Percentiles rank a stretch among this genome's conserved stretches.
Conservation (phyloP, 495 filamentous ascomycete species). For the Penicillium pulvis region DNA sequence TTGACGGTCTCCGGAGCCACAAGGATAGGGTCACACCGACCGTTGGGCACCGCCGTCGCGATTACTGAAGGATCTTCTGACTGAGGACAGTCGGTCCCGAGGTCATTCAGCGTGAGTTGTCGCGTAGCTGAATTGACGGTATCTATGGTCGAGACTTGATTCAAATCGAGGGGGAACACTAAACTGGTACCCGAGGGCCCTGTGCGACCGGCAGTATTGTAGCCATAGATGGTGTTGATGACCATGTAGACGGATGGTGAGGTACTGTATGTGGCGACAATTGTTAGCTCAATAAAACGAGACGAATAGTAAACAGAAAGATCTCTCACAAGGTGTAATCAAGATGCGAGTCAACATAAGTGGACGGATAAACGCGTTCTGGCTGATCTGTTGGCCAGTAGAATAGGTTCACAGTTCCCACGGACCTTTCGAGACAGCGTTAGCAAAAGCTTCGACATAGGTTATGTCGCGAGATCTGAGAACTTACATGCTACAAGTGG, state of each 20-base stretch:
- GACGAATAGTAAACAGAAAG: neutral
- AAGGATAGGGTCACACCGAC: conserved; percentile 23
- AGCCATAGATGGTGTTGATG: conserved; percentile 20
- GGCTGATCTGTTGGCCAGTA: conserved; percentile 24
- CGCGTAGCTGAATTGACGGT: conserved; percentile 14
- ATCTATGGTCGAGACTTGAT: conserved; percentile 22
- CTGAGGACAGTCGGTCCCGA: conserved; percentile 25
- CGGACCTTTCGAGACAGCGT: conserved; percentile 16
- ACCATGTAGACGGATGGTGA: conserved; percentile 28
- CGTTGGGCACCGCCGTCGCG: conserved; percentile 16
- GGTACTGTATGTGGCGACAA: conserved; percentile 11
- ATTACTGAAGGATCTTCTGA: conserved; percentile 17
- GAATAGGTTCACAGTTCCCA: conserved; percentile 25
- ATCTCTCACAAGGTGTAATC: conserved; percentile 21
- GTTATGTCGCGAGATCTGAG: neutral
- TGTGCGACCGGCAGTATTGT: conserved; percentile 21
- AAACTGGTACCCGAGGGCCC: conserved; percentile 25
- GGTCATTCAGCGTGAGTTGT: conserved; percentile 22
- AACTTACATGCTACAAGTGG: conserved; percentile 23
- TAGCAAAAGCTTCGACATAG: conserved; percentile 1
- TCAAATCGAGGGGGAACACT: conserved; percentile 20
- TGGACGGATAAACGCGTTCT: conserved; percentile 19
- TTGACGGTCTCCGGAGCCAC: conserved; percentile 22
- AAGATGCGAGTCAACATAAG: conserved; percentile 20
- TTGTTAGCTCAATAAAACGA: neutral